phyloP scores from a whole-genome alignment of 2,329 filamentous ascomycete genomes.

The Beauveria asiatica region DNA sequence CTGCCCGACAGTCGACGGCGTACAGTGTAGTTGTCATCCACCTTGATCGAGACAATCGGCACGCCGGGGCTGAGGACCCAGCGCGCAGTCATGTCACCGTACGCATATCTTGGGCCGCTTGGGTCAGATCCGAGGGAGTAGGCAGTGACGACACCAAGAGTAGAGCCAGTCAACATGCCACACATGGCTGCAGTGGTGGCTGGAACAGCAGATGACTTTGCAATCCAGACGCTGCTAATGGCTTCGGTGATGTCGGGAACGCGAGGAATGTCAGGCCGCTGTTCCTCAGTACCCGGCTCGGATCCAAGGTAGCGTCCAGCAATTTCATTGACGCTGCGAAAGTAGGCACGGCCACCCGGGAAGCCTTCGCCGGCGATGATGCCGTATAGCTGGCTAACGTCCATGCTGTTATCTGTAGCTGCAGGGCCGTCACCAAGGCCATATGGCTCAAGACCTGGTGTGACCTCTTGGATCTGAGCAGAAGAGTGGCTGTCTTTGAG shows the following conservation, averaged over 20 bases:
- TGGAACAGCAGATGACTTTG: conserved; percentile 68
- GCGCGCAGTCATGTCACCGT: conserved; percentile 74
- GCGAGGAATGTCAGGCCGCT: conserved; percentile 65
- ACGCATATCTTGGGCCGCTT: conserved; percentile 53
- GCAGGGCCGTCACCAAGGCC: conserved; percentile 73
- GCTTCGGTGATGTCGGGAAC: conserved; percentile 62
- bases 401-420: conserved; percentile 78
- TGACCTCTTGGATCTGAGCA: conserved; percentile 68
- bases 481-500: conserved; percentile 66
- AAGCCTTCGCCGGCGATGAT: conserved; percentile 80
- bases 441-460: conserved; percentile 64
- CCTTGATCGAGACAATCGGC: conserved; percentile 72
- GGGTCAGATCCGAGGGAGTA: conserved; percentile 62
- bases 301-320: conserved; percentile 65
- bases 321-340: conserved; percentile 64
- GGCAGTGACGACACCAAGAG: conserved; percentile 71
- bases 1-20: conserved; percentile 62
- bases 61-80: conserved; percentile 92
- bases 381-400: conserved; percentile 78
- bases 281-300: conserved; percentile 51
- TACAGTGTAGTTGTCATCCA: conserved; percentile 74
- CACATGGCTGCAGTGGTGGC: conserved; percentile 66
- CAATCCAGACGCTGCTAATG: conserved; percentile 78
- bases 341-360: conserved; percentile 74
- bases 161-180: conserved; percentile 76